phyloP scores from a whole-genome alignment of 2,329 filamentous ascomycete genomes.

The Pezicula neosporulosa region DNA sequence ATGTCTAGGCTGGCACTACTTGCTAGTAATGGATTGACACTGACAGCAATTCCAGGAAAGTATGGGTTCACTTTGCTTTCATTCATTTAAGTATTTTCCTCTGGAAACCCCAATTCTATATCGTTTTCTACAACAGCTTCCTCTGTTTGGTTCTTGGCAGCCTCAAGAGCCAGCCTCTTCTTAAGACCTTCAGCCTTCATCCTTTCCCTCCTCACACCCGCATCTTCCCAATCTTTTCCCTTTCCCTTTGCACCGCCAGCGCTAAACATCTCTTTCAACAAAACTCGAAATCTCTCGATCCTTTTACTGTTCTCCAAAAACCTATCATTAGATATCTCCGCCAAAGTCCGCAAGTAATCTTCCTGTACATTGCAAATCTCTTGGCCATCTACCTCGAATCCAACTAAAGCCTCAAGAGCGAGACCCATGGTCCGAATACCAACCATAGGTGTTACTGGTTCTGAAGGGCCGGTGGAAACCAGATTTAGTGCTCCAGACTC shows the following conservation, averaged over 20 bases:
- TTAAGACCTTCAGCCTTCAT: slow-evolving; percentile 56
- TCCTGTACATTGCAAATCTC: slow-evolving; percentile 57
- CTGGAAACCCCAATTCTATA: not conserved
- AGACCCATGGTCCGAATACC: slow-evolving; percentile 83
- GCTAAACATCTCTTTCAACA: slow-evolving; percentile 23
- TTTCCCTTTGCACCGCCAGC: slow-evolving; percentile 19
- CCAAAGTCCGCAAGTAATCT: slow-evolving; percentile 63
- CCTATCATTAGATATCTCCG: slow-evolving; percentile 69
- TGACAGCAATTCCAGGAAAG: not conserved
- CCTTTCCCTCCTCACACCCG: slow-evolving; percentile 46
- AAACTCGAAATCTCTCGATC: slow-evolving; percentile 59
- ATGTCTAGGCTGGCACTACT: no score
- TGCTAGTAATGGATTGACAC: no score
- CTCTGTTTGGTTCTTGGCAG: not conserved
- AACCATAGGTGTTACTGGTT: slow-evolving; percentile 63
- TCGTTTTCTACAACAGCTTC: not conserved
- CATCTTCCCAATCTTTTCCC: slow-evolving; percentile 50
- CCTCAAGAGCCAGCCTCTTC: slow-evolving; percentile 31
- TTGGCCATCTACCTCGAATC: slow-evolving; percentile 40
- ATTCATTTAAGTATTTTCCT: not conserved
- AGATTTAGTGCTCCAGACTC: slow-evolving; percentile 83
- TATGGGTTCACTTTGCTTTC: not conserved
- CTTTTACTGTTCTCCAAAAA: slow-evolving; percentile 67
- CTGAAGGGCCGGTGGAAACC: slow-evolving; percentile 26
- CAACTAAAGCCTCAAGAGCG: slow-evolving; percentile 77